Percentiles rank a stretch among this genome's conserved stretches.
phyloP scores from a whole-genome alignment of 2,329 filamentous ascomycete genomes.

The Cordyceps cateniannulata region DNA sequence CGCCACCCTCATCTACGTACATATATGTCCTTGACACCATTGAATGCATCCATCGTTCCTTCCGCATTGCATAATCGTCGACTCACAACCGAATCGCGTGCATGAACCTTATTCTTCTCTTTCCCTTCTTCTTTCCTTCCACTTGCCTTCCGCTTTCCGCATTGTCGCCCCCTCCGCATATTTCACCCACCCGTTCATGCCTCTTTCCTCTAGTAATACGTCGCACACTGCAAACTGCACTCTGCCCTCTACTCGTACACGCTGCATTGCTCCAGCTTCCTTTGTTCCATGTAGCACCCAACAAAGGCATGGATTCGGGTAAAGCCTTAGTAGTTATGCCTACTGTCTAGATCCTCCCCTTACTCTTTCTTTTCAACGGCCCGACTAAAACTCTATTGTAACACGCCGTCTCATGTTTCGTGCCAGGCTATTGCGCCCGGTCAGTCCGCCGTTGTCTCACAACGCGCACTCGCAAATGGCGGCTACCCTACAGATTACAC shows the following conservation, averaged over 20 bases:
- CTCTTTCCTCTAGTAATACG: background rate
- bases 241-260: background rate
- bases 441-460: background rate
- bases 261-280: background rate
- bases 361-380: background rate
- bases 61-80: background rate
- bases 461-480: background rate
- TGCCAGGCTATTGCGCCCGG: background rate
- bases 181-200: background rate
- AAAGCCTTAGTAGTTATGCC: no score
- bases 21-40: background rate
- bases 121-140: background rate
- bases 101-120: background rate
- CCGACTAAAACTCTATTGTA: background rate
- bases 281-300: background rate
- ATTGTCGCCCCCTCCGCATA: background rate
- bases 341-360: background rate
- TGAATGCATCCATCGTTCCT: background rate
- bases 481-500: background rate
- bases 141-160: background rate
- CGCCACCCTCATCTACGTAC: background rate
- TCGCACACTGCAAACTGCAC: conserved; percentile 1
- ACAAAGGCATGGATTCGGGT: background rate
- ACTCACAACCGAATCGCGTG: background rate
- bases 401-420: background rate